These are phyloP conservation scores for Turritis glabra DNA, from an alignment of 345 rosid species.

Conservation along the genomic window DNA sequence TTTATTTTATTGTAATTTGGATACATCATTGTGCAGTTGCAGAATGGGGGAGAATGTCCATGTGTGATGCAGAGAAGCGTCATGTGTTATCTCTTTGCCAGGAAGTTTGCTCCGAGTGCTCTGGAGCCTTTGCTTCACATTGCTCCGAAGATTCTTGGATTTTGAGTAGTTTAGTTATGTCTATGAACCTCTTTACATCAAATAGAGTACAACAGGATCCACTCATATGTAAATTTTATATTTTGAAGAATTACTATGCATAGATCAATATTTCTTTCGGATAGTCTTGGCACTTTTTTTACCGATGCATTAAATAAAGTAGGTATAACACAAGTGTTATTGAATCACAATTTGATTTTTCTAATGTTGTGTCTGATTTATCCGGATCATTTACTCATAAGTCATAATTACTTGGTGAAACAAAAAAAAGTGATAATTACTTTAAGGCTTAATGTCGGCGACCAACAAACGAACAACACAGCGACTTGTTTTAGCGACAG, in stretches of 20 bases:
- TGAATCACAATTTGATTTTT: background rate
- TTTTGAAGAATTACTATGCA: background rate
- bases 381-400: background rate
- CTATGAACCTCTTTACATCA: background rate
- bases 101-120: conserved; percentile 83
- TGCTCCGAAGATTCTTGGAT: conserved; percentile 52
- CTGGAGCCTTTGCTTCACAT: conserved; percentile 64
- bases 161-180: conserved; percentile 28
- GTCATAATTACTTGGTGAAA: too few species aligned
- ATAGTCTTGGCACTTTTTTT: too few species aligned
- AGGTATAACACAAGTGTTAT: background rate
- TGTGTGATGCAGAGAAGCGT: conserved; percentile 95
- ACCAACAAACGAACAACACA: too few species aligned
- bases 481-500: too few species aligned
- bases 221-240: background rate
- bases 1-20: conserved; percentile 6
- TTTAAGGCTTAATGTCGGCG: too few species aligned
- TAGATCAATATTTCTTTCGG: background rate
- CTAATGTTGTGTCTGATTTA: background rate
- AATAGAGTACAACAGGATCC: conserved; percentile 1
- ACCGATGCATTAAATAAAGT: background rate
- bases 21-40: conserved; percentile 44
- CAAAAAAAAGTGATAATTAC: too few species aligned
- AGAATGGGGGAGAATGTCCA: conserved; percentile 98
- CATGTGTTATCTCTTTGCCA: conserved; percentile 64